phyloP scores from a whole-genome alignment of 208 protist genomes.

The Trypanosoma theileri region DNA sequence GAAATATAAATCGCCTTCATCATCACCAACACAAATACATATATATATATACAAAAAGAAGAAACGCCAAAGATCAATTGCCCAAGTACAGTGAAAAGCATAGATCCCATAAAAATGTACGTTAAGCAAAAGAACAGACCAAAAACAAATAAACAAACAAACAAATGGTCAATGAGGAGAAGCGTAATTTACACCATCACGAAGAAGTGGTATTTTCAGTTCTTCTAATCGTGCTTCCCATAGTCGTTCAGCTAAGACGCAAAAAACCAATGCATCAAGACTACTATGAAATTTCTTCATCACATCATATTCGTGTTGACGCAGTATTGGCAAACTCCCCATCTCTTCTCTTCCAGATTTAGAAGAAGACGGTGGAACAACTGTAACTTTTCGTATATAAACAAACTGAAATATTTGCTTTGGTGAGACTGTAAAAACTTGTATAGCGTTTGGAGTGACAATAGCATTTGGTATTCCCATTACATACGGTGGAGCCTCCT shows the following conservation, averaged over 20 bases:
- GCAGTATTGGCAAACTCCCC: conserved; percentile 24
- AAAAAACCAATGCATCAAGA: conserved; percentile 35
- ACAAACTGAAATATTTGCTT: conserved; percentile 63
- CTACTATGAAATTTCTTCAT: conserved; percentile 23
- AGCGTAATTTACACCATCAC: conserved; percentile 17
- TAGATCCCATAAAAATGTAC: too few relatives aligned
- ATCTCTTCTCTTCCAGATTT: neutral
- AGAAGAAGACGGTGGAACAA: conserved; percentile 31
- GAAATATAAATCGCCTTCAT: too few relatives aligned
- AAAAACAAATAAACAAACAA: conserved; percentile 24
- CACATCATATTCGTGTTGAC: conserved; percentile 29
- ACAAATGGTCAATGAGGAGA: neutral
- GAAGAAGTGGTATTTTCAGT: conserved; percentile 16
- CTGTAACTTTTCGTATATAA: conserved; percentile 33
- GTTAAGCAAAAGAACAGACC: too few relatives aligned
- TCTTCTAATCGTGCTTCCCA: conserved; percentile 15
- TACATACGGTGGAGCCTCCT: conserved; percentile 22
- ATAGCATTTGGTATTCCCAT: conserved; percentile 43
- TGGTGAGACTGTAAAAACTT: conserved; percentile 52
- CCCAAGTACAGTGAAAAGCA: too few relatives aligned
- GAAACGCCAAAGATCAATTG: too few relatives aligned
- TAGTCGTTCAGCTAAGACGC: conserved; percentile 30
- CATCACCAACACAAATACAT: too few relatives aligned
- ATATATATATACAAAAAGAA: too few relatives aligned
- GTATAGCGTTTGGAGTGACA: conserved; percentile 51